A percentile compares a stretch with the other conserved stretches of the same genome.
phyloP scores from a whole-genome alignment of 2,329 filamentous ascomycete genomes.

The Endoconidiophora laricicola region DNA sequence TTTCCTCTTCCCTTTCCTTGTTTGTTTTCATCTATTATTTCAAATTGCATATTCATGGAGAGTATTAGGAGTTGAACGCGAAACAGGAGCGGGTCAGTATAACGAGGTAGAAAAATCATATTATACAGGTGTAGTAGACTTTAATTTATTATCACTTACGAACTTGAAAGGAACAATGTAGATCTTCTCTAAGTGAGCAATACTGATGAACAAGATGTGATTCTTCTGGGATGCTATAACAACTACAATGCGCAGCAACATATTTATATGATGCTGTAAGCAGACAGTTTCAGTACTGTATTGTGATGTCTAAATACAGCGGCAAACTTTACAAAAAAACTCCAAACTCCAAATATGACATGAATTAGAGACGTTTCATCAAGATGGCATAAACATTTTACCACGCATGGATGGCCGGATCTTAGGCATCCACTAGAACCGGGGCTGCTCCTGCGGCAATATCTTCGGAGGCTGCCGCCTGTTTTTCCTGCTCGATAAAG shows the following conservation, averaged over 20 bases:
- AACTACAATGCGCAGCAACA: too few species aligned
- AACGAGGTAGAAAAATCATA: too few species aligned
- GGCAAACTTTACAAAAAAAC: not conserved
- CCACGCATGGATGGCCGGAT: not conserved
- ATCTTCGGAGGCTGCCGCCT: slow-evolving; percentile 18
- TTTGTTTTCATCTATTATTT: not conserved
- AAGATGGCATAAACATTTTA: not conserved
- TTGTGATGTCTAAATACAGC: too few species aligned
- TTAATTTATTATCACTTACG: too few species aligned
- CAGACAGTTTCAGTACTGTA: too few species aligned
- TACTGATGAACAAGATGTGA: not conserved
- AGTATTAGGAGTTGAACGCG: not conserved
- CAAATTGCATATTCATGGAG: not conserved
- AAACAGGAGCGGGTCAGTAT: not conserved
- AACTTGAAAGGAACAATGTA: too few species aligned
- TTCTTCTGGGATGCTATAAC: not conserved
- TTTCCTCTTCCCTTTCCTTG: not conserved
- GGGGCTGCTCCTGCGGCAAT: not conserved
- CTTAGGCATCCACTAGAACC: not conserved
- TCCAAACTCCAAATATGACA: not conserved
- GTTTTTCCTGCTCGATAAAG: slow-evolving; percentile 66
- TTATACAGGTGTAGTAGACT: too few species aligned
- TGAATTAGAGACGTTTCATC: not conserved
- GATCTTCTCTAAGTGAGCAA: too few species aligned
- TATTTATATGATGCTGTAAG: too few species aligned